phyloP scores from a whole-genome alignment of 164 flowering plant species.

The Hamamelis virginiana region DNA sequence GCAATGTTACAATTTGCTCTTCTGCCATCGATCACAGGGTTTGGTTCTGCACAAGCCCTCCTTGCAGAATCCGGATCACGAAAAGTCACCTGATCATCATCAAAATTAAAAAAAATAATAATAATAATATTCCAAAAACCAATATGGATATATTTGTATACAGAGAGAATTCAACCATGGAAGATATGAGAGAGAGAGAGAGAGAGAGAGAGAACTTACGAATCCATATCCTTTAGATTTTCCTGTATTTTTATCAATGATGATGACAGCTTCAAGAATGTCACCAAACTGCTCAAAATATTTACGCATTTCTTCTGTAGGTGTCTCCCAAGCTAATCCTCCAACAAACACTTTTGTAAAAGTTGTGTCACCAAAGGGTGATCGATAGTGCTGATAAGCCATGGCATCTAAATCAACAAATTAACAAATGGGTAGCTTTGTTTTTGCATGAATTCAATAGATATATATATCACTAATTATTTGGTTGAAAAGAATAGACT shows the following conservation, averaged over 20 bases:
- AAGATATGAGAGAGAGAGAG: background rate
- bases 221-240: constrained; percentile 97
- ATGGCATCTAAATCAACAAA: constrained; percentile 26
- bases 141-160: too few species aligned
- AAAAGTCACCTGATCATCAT: constrained; percentile 68
- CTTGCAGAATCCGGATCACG: constrained; percentile 90
- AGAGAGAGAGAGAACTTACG: constrained; percentile 39
- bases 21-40: constrained; percentile 87
- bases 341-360: constrained; percentile 89
- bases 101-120: background rate
- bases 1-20: constrained; percentile 95
- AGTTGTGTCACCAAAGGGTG: constrained; percentile 89
- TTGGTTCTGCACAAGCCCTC: constrained; percentile 73
- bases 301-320: constrained; percentile 65
- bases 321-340: constrained; percentile 97
- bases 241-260: constrained; percentile 74
- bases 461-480: too few species aligned
- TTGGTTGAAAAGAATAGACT: too few species aligned
- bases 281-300: constrained; percentile 91
- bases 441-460: background rate
- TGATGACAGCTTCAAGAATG: constrained; percentile 91
- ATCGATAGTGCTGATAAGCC: constrained; percentile 69
- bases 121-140: background rate
- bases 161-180: too few species aligned
- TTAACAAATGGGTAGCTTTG: background rate